Base-by-base conservation (phyloP, 2,329 filamentous ascomycete genomes). In the Xylaria arbuscula region DNA sequence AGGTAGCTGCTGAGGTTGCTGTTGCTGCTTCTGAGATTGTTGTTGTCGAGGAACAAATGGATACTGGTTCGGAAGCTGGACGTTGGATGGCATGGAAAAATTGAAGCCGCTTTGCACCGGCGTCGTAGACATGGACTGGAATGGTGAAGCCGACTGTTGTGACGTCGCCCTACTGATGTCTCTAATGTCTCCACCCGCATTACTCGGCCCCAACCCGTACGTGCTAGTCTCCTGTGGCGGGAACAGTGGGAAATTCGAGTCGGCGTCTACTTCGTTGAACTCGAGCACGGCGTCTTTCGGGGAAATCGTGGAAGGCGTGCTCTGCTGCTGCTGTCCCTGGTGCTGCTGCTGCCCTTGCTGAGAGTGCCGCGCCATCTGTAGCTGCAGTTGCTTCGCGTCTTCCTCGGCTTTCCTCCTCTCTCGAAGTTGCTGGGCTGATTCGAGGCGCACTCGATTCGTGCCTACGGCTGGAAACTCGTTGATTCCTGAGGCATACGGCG, bases 201-300 rank as follows among this genome's bases (percentile, higher is more conserved):
- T 64, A 8, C 65, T 47, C 24, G 68, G 67, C 32, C 82, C 80
- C 51, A 82, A 62, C 24, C 81, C 77, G 48, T 85, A 87, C 17
- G 63, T 47, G 5, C 77, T 76, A 54, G 83, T 78, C 50, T 88
- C 84, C 63, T 87, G 84, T 1, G 87, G 84, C 3, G 92, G 88
- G 77, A 97, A 97, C 22, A 97, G 82, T 13, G 93, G 89, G 74
- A 92, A 89, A 67, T 89, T 89, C 4, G 87, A 82, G 56, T 91
- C 90, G 19, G 91, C 89, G 2, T 94, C 92, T 0, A 84, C 80
- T 47, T 96, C 93, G 69, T 91, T 88, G 77, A 94, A 97, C 68
- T 98, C 94, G 58, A 98, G 82, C 68, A 97, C 82, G 1, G 94
- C 93, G 76, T 98, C 95, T 81, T 97, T 97, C 28, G 95, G 96